A percentile compares a stretch with the other conserved stretches of the same genome.
phyloP scores from a whole-genome alignment of 208 protist genomes.

The Crithidia brevicula region DNA sequence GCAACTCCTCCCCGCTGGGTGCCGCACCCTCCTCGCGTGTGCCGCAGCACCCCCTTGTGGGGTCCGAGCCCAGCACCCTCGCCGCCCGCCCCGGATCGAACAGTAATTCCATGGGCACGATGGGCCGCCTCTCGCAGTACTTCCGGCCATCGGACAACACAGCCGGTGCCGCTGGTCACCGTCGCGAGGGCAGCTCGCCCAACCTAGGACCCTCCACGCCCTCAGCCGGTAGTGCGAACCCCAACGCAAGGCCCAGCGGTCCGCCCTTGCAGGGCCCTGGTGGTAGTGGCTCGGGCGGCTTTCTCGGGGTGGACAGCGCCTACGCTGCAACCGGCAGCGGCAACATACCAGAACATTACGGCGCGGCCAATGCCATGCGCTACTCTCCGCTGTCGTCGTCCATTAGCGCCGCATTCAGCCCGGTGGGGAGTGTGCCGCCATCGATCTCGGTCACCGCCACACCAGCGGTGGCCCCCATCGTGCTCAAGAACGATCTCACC shows the following conservation, averaged over 20 bases:
- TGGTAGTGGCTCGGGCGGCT: conserved; percentile 8
- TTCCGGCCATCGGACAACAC: conserved; percentile 27
- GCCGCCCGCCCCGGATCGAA: conserved; percentile 34
- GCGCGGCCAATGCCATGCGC: conserved; percentile 15
- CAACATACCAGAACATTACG: conserved; percentile 17
- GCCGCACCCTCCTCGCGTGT: conserved; percentile 12
- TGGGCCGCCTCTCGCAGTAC: conserved; percentile 35
- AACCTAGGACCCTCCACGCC: conserved; percentile 8
- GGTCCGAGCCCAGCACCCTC: conserved; percentile 25
- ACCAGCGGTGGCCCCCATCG: not conserved
- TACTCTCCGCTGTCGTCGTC: conserved; percentile 23
- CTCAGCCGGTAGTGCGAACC: not conserved
- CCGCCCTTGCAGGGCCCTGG: not conserved
- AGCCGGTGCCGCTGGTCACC: conserved; percentile 5
- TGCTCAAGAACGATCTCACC: conserved; percentile 52
- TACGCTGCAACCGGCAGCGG: conserved; percentile 21
- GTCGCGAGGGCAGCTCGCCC: conserved; percentile 11
- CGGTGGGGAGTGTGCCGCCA: conserved; percentile 4
- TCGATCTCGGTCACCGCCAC: not conserved
- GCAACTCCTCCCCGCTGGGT: conserved; percentile 14
- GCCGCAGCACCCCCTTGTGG: conserved; percentile 28
- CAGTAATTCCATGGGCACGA: conserved; percentile 15
- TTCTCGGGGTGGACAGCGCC: conserved; percentile 17
- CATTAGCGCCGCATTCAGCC: conserved; percentile 26
- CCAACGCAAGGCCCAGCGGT: not conserved